Evolutionary conservation across 2,329 filamentous ascomycete genomes (phyloP), one percentile per base, ranked within the genome.

Genomic region (Epichloe gansuensis): DNA sequence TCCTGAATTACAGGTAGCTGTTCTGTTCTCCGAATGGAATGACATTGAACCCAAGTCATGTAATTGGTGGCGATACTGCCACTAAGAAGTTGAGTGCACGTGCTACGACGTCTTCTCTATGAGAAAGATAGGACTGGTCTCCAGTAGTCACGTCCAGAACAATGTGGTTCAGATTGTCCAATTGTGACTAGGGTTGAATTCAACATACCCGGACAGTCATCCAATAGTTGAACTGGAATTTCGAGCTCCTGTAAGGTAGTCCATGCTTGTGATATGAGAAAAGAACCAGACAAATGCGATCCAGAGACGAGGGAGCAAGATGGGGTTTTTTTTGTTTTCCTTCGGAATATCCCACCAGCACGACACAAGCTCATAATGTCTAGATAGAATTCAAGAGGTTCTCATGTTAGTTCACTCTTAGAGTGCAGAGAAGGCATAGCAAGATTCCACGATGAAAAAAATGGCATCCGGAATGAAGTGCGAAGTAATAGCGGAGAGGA

Each of bases 401-500:
- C 34, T 34, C 17, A 39, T 3, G 35, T 46, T 38, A 53, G 52
- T 53, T 53, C 28, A 47, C 48, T 39, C 39, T 38, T 12, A n/a
- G 41, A 15, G 15, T 13, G 43, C 17, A 17, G 31, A 35, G 13
- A 39, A 28, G 34, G 15, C 37, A 43, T 21, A 6, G n/a, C 12
- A 13, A 31, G 7, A 50, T 43, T 53, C 52, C 52, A 43, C 41
- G 9, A 34, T 39, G 21, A 51, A 6, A 39, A n/a, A 47, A 35
- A 23, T 21, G 11, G 31, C 43, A 46, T 42, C 51, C 48, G 43
- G 52, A 23, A 52, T 23, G 34, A n/a, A 41, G 28, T 5, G 41
- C n/a, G 46, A 25, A 35, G 21, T 21, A 23, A 13, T 37, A 43
- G 31, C 28, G 50, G 54, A 60, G 57, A 58, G 59, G 56, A 60